Evolutionary conservation across 371 early-diverging fungal species (phyloP).

Genomic region (Mortierella sp.): DNA sequence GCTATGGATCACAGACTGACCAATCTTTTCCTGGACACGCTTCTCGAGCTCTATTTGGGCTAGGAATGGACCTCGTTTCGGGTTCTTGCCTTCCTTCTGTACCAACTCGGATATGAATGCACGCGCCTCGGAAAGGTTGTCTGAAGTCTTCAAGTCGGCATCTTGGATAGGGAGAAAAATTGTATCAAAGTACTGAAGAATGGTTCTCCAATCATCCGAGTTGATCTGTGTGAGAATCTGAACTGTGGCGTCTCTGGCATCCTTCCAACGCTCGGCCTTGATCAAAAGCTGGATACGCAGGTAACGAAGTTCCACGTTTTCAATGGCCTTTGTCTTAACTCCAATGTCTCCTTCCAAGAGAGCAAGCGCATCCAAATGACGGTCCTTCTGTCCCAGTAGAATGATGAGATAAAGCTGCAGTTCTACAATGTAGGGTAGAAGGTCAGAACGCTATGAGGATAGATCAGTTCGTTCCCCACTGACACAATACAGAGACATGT

Average conservation of each 20-base stretch:
- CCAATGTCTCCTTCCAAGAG: constrained; percentile 71
- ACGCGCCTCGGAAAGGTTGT: constrained; percentile 55
- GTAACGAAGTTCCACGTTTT: constrained; percentile 75
- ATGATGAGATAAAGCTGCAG: constrained; percentile 77
- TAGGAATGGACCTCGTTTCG: constrained; percentile 78
- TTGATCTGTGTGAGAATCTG: constrained; percentile 51
- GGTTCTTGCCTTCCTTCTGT: constrained; percentile 52
- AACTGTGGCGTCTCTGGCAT: constrained; percentile 38
- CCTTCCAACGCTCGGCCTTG: constrained; percentile 60
- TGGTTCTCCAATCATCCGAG: constrained; percentile 79
- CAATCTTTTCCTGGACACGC: constrained; percentile 40
- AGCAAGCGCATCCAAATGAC: constrained; percentile 67
- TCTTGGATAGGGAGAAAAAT: constrained; percentile 42
- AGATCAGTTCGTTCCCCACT: too few relatives aligned
- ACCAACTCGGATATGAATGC: constrained; percentile 55
- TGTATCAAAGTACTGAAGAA: constrained; percentile 71
- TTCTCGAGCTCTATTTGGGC: constrained; percentile 78
- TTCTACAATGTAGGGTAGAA: constrained; percentile 48
- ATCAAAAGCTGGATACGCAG: constrained; percentile 66
- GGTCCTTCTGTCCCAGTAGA: constrained; percentile 69
- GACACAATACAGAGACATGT: too few relatives aligned
- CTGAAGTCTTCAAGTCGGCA: constrained; percentile 19
- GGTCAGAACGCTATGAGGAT: too few relatives aligned
- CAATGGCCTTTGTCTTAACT: constrained; percentile 64
- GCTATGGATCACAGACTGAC: constrained; percentile 6